Evolutionary conservation across 1,139 yeast genomes (phyloP), one percentile per base, ranked within the genome.

Genomic region (Protomyces inundatus): DNA sequence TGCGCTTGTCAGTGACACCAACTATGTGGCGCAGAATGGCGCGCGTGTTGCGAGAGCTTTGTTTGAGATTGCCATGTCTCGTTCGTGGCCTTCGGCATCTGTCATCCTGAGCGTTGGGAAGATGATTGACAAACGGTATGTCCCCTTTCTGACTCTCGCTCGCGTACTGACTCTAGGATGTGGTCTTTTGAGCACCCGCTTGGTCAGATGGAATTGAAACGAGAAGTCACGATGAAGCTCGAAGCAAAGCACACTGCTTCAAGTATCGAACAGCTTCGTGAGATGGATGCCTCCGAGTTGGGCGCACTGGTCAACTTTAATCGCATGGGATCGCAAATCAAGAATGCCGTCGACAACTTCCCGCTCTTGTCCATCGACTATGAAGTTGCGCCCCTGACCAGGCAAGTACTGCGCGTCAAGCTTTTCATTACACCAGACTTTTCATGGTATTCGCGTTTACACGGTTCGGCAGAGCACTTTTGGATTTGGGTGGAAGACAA

Each of bases 121-220:
- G 71, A 85, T 97, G 4, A 84, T 95, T 66, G 97, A 91, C 68
- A 84, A 81, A 70, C 79, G 95, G 62, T 58, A 7, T 5, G 61
- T 12, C 5, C 12, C 4, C 35, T 68, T 72, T 40, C 16, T 40
- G n/a, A 36, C 6, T 16, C 16, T 46, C 32, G 14, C 7, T 30
- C 9, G 39, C 36, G 14, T 34, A 23, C 64, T 55, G 51, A 61
- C 34, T 5, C 6, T 35, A 58, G 62, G 42, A 51, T 88, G 10
- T 95, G 98, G 98, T 84, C 91, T 0, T 90, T 86, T 76, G 90
- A 87, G 68, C 98, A 93, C 73, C 98, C 98, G 0, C 74, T 95
- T 72, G 80, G 86, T 33, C 98, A 93, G 72, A 90, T 91, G 76
- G 93, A 87, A 50, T 77, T 90, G 14, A 90, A 95, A 0, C 85